phyloP scores from a whole-genome alignment of 805 yeast species.

The Teunomyces funiuensis region DNA sequence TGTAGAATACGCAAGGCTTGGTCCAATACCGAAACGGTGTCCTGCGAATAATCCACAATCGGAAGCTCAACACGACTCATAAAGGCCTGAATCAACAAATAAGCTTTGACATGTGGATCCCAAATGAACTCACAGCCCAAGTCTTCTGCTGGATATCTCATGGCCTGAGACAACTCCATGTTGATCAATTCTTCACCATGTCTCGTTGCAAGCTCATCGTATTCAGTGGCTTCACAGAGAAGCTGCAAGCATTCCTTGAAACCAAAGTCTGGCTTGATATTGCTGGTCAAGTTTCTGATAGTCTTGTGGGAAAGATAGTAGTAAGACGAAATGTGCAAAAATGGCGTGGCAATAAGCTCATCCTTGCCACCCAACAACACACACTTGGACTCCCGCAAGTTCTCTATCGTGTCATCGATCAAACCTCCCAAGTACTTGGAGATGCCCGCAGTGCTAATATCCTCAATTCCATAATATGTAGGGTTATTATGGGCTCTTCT shows the following conservation, averaged over 20 bases:
- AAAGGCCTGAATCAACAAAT: slow-evolving; percentile 68
- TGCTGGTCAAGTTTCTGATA: slow-evolving; percentile 62
- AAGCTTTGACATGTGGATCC: slow-evolving; percentile 86
- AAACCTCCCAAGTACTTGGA: slow-evolving; percentile 58
- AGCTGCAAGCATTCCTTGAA: slow-evolving; percentile 65
- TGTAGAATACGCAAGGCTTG: slow-evolving; percentile 92
- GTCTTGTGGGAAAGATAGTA: slow-evolving; percentile 93
- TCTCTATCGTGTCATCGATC: slow-evolving; percentile 66
- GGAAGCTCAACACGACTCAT: slow-evolving; percentile 77
- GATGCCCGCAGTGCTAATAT: slow-evolving; percentile 54
- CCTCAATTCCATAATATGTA: slow-evolving; percentile 72
- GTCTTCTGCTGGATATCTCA: slow-evolving; percentile 60
- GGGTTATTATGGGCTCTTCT: slow-evolving; percentile 78
- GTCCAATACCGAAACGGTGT: slow-evolving; percentile 88
- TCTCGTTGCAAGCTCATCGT: slow-evolving; percentile 84
- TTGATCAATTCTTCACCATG: slow-evolving; percentile 90
- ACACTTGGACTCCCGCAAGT: slow-evolving; percentile 73
- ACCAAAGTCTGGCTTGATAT: slow-evolving; percentile 44
- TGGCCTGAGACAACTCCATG: slow-evolving; percentile 74
- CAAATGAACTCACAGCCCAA: slow-evolving; percentile 64
- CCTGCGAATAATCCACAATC: slow-evolving; percentile 92
- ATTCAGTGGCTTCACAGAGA: slow-evolving; percentile 68
- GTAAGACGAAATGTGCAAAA: slow-evolving; percentile 80
- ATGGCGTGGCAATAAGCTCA: slow-evolving; percentile 68
- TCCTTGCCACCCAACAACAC: slow-evolving; percentile 49